A percentile compares a stretch with the other conserved stretches of the same genome.
These are phyloP conservation scores for Hortiboletus flavorubellus DNA, from an alignment of 768 basidiomycete genomes.

Conservation along the genomic window DNA sequence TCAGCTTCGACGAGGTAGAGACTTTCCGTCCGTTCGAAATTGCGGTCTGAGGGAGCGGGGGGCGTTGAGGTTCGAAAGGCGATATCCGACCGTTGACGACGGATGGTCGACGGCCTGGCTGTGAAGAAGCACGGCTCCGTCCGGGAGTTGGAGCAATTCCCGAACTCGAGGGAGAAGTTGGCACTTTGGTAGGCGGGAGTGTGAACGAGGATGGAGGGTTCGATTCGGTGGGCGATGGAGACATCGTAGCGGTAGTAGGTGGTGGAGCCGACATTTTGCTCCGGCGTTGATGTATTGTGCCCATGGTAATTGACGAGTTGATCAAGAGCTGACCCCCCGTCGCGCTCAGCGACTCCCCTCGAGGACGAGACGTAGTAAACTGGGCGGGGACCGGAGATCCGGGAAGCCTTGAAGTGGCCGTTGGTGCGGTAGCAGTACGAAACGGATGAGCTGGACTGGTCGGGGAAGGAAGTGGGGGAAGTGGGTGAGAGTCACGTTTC, in stretches of 20 bases:
- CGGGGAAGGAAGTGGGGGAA: conserved; percentile 63
- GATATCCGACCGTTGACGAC: conserved; percentile 49
- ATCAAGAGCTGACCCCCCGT: conserved; percentile 42
- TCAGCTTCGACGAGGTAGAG: conserved; percentile 59
- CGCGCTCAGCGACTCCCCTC: conserved; percentile 49
- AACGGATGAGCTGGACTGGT: conserved; percentile 30
- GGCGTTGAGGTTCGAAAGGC: conserved; percentile 47
- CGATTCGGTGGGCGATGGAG: conserved; percentile 38
- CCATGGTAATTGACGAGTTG: conserved; percentile 55
- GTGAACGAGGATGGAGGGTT: conserved; percentile 35
- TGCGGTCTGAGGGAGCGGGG: conserved; percentile 46
- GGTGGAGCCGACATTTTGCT: conserved; percentile 64
- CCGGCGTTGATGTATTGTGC: conserved; percentile 68
- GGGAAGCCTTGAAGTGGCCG: conserved; percentile 32
- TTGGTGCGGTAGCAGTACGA: conserved; percentile 24
- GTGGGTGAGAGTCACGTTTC: conserved; percentile 57
- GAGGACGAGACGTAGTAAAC: conserved; percentile 46
- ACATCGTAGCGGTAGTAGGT: conserved; percentile 22
- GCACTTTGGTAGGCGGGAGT: conserved; percentile 27
- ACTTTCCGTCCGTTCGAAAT: conserved; percentile 52
- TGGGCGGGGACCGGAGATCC: conserved; percentile 49
- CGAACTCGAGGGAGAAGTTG: conserved; percentile 41
- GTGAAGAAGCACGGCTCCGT: conserved; percentile 69
- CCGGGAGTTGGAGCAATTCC: conserved; percentile 35
- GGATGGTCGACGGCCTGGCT: conserved; percentile 71